Evolutionary conservation across 306 rosid genomes (phyloP).

Genomic region (Rosa persica): DNA sequence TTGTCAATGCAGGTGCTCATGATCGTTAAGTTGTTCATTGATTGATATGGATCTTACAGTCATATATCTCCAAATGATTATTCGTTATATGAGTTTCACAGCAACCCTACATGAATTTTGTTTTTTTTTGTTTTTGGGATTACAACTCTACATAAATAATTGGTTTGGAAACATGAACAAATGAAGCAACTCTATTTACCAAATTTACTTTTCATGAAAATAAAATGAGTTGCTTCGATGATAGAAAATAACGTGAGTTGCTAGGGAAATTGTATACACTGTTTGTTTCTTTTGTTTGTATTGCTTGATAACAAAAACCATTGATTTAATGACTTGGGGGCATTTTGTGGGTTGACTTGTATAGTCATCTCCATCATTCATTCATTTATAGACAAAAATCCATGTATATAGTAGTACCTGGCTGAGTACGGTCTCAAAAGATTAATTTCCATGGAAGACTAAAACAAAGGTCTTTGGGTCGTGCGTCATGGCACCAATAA

Average conservation of each 20-base stretch:
- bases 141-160: too few species aligned
- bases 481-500: not conserved
- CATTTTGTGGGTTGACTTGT: conserved; percentile 6
- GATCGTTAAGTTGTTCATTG: not conserved
- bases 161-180: not conserved
- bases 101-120: not conserved
- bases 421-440: not conserved
- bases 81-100: not conserved
- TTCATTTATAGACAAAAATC: not conserved
- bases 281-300: not conserved
- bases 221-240: too few species aligned
- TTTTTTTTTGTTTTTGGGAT: too few species aligned
- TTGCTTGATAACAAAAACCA: not conserved
- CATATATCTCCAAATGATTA: too few species aligned
- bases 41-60: not conserved
- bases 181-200: not conserved
- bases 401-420: not conserved
- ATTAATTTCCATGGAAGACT: not conserved
- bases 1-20: not conserved
- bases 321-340: not conserved
- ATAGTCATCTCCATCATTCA: not conserved
- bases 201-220: too few species aligned
- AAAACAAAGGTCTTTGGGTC: not conserved
- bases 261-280: not conserved
- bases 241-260: not conserved